Percentiles rank a stretch among this genome's conserved stretches.
Evolutionary conservation across 441 rosid species (phyloP).

Genomic region (Eutrema salsugineum): DNA sequence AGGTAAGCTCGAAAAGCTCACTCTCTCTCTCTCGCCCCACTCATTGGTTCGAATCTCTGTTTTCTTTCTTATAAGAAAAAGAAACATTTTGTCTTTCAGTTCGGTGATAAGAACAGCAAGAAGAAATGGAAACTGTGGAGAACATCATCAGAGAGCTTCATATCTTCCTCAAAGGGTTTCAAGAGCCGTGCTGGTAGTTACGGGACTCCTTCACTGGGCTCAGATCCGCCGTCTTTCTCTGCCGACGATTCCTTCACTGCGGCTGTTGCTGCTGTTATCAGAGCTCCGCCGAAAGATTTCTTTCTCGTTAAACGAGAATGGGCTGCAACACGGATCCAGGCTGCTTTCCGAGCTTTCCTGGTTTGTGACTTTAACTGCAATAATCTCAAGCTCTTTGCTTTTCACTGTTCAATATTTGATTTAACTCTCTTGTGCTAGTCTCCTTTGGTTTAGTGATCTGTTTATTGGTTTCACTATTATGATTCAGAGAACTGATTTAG

Average conservation of each 20-base stretch:
- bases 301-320: constrained; percentile 61
- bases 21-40: background rate
- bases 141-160: constrained; percentile 57
- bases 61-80: background rate
- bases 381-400: background rate
- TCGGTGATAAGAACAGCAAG: constrained; percentile 38
- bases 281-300: constrained; percentile 87
- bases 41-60: background rate
- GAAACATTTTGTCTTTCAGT: constrained; percentile 11
- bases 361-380: constrained; percentile 23
- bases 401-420: background rate
- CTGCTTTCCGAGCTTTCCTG: constrained; percentile 87
- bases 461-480: too few relatives aligned
- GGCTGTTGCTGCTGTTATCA: constrained; percentile 72
- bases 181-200: constrained; percentile 31
- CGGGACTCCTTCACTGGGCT: constrained; percentile 15
- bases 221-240: constrained; percentile 33
- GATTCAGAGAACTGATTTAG: background rate
- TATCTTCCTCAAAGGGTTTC: constrained; percentile 39
- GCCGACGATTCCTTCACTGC: constrained; percentile 49
- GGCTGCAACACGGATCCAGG: constrained; percentile 85
- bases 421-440: background rate
- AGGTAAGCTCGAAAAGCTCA: constrained; percentile 33
- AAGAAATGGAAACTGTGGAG: constrained; percentile 88
- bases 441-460: background rate